A percentile compares a stretch with the other conserved stretches of the same genome.
Evolutionary conservation across 306 rosid species (phyloP).

Genomic region (Acacia confusa): DNA sequence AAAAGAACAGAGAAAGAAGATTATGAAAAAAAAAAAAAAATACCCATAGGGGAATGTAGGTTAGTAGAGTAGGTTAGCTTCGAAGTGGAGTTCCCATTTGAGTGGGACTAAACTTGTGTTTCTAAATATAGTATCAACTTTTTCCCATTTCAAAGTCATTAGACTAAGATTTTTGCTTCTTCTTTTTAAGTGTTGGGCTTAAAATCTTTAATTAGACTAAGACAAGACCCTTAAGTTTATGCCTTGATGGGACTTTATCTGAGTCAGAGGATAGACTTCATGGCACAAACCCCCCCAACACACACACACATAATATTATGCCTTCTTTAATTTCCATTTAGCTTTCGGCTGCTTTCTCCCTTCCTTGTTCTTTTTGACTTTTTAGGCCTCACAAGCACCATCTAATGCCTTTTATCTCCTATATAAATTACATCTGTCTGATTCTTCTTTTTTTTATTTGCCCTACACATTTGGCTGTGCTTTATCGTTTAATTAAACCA

Average conservation of each 20-base stretch:
- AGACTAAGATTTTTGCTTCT: neutral
- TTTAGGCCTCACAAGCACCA: neutral
- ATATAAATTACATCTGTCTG: neutral
- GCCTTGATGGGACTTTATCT: conserved; percentile 26
- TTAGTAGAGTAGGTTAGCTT: conserved; percentile 36
- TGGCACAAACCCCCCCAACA: too few species aligned
- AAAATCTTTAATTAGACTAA: neutral
- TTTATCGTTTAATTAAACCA: neutral
- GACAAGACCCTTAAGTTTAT: neutral
- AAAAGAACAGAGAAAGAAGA: neutral
- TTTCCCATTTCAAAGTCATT: conserved; percentile 24
- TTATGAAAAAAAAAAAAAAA: neutral
- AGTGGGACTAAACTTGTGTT: conserved; percentile 48
- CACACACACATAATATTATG: neutral
- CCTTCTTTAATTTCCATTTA: conserved; percentile 7
- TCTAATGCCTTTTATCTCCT: neutral
- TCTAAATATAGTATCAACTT: conserved; percentile 46
- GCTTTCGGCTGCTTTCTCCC: conserved; percentile 56
- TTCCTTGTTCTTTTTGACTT: neutral
- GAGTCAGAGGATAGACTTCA: conserved; percentile 31
- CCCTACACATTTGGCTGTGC: neutral
- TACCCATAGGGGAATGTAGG: neutral
- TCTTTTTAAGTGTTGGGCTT: neutral
- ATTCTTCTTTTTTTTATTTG: neutral
- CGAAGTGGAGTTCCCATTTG: conserved; percentile 51